A percentile compares a stretch with the other conserved stretches of the same genome.
phyloP scores from a whole-genome alignment of 495 filamentous ascomycete genomes.

The Thozetella sp. region DNA sequence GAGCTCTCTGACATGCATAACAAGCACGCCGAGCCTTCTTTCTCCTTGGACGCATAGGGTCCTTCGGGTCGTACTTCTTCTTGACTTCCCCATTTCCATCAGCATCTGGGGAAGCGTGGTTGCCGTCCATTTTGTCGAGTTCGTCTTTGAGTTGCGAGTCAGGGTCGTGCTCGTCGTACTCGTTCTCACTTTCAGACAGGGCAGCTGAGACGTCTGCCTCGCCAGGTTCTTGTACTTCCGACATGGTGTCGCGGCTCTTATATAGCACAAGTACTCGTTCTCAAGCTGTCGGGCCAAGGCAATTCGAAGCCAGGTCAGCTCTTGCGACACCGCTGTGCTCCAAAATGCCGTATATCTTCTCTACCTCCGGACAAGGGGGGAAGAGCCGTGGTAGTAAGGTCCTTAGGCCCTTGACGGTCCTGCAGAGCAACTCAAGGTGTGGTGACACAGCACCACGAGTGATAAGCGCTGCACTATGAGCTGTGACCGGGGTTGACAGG shows the following conservation, averaged over 20 bases:
- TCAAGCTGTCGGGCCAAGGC: slow-evolving; percentile 10
- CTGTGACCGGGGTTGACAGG: slow-evolving; percentile 14
- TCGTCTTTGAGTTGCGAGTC: slow-evolving; percentile 49
- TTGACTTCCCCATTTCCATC: slow-evolving; percentile 48
- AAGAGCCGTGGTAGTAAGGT: slow-evolving; percentile 12
- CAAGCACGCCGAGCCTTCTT: slow-evolving; percentile 97
- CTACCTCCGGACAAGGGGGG: not conserved
- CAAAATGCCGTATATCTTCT: not conserved
- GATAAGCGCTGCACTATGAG: slow-evolving; percentile 28
- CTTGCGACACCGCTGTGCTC: slow-evolving; percentile 11
- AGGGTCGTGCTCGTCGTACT: slow-evolving; percentile 46
- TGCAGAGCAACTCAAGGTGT: slow-evolving; percentile 29
- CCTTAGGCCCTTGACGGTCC: slow-evolving; percentile 9
- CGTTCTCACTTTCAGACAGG: slow-evolving; percentile 58
- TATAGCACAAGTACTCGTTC: slow-evolving; percentile 41
- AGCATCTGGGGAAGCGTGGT: slow-evolving; percentile 42
- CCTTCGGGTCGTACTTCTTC: slow-evolving; percentile 75
- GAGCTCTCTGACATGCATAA: slow-evolving; percentile 94
- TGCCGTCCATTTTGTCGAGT: slow-evolving; percentile 62
- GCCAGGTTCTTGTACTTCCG: slow-evolving; percentile 41
- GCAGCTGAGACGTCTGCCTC: slow-evolving; percentile 53
- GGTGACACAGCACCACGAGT: slow-evolving; percentile 24
- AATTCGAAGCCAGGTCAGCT: slow-evolving; percentile 37
- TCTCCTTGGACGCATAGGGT: slow-evolving; percentile 81
- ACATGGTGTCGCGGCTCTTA: slow-evolving; percentile 43